Base-by-base conservation (phyloP, 768 basidiomycete genomes). In the Pleurotus platypus region DNA sequence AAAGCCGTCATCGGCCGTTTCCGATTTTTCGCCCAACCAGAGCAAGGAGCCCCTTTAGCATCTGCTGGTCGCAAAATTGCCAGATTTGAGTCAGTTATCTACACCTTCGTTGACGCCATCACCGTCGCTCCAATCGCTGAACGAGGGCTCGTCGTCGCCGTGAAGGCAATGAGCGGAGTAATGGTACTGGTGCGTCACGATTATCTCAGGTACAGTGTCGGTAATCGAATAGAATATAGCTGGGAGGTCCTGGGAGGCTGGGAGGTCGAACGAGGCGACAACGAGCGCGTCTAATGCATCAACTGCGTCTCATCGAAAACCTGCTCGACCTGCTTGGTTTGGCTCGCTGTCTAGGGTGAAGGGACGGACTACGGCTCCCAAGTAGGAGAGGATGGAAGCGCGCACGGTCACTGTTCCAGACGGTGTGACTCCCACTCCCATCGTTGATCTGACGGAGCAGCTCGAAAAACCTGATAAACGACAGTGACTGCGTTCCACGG, bases 11-110 rank as follows among this genome's bases (percentile, higher is more conserved):
- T 27, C 26, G 26, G 26, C 26, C 26, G 26, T 27, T 27, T 27
- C 26, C 26, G 26, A 64, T 92, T 79, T 1, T 64, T 75, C 58
- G 80, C 76, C 24, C 72, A 75, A 67, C 75, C 79, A 1, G 71
- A 79, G 58, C 78, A 72, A 58, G 72, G 73, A 57, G 66, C 70
- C 5, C 68, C 70, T 3, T 61, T 71, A 16, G 64, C 68, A 18
- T 70, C 74, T 18, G 78, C 75, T 20, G 65, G 20, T 66, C 20
- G 69, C 71, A 39, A 70, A 64, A 49, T 60, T 79, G 48, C 78
- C 76, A 26, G 3, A 20, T 11, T 45, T 55, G 13, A 59, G 15
- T n/a, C 26, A 27, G 20, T n/a, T 37, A 37, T 11, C 35, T 4
- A 15, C 24, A 12, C 49, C 49, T 12, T 35, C 35, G 12, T 40